A percentile compares a stretch with the other conserved stretches of the same genome.
Conservation (phyloP, 164 flowering plant genomes). For the Liriodendron chinense region DNA sequence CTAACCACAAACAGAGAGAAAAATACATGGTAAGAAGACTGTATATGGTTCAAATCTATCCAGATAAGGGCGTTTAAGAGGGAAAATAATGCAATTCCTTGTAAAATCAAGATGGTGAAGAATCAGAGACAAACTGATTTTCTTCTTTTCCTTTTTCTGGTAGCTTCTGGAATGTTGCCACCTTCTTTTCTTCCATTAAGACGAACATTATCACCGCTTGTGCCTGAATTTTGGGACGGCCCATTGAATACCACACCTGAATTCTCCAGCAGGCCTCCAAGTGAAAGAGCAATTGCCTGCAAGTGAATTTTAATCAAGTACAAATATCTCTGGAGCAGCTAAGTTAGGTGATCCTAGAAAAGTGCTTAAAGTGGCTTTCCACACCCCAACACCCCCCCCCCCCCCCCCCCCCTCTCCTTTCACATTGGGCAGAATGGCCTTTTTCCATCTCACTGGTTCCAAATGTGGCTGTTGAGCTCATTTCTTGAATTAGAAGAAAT, state of each 20-base stretch:
- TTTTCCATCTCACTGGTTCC: too few species aligned
- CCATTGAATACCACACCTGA: constrained; percentile 10
- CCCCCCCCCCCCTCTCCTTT: too few species aligned
- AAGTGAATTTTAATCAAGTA: constrained; percentile 3
- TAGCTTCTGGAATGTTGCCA: constrained; percentile 25
- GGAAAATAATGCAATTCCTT: not conserved
- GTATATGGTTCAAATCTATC: not conserved
- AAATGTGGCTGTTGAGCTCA: too few species aligned
- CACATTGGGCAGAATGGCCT: not conserved
- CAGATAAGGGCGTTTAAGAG: not conserved
- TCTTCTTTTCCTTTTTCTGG: constrained; percentile 49
- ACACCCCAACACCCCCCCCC: too few species aligned
- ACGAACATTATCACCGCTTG: constrained; percentile 7
- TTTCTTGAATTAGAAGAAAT: not conserved
- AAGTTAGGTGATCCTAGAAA: not conserved
- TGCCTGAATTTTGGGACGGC: constrained; percentile 18
- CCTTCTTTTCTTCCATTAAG: constrained; percentile 25
- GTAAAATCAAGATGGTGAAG: not conserved
- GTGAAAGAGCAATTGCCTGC: constrained; percentile 90
- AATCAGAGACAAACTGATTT: constrained; percentile 40
- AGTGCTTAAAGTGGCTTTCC: not conserved
- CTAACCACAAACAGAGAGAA: constrained; percentile 34
- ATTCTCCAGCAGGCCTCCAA: constrained; percentile 37
- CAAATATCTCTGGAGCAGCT: not conserved
- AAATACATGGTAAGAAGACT: constrained; percentile 1